phyloP scores from a whole-genome alignment of 1,284 basidiomycete genomes.

The Coniferiporia weirii region DNA sequence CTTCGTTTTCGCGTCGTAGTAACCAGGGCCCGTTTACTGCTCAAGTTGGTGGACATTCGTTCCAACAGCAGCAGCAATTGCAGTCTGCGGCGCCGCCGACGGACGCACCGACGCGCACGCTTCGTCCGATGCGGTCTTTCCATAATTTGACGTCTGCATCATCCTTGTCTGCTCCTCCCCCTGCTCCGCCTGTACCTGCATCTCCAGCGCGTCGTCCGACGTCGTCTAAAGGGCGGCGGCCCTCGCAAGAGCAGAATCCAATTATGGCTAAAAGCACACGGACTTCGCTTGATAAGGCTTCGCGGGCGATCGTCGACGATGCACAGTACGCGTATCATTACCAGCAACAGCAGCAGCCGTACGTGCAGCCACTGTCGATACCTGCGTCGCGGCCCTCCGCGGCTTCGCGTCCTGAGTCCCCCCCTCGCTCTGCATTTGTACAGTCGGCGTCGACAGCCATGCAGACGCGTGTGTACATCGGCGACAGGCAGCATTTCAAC shows the following conservation, averaged over 20 bases:
- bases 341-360: neutral
- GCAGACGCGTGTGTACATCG: constrained; percentile 70
- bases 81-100: neutral
- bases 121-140: constrained; percentile 56
- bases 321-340: neutral
- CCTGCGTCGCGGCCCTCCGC: neutral
- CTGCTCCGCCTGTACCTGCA: constrained; percentile 27
- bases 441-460: constrained; percentile 23
- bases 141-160: constrained; percentile 31
- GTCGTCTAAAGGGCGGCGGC: constrained; percentile 10
- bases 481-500: constrained; percentile 67
- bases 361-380: constrained; percentile 9
- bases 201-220: constrained; percentile 25
- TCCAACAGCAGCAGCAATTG: neutral
- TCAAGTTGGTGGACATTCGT: neutral
- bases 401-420: constrained; percentile 27
- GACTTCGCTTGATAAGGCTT: constrained; percentile 6
- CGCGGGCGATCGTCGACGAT: neutral
- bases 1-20: neutral
- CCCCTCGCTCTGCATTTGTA: constrained; percentile 10
- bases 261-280: constrained; percentile 5
- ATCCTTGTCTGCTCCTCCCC: constrained; percentile 25
- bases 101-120: constrained; percentile 15
- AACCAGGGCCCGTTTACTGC: neutral
- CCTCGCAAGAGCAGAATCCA: neutral